These are phyloP conservation scores for Salix exigua DNA, from an alignment of 345 rosid species.

Conservation along the genomic window DNA sequence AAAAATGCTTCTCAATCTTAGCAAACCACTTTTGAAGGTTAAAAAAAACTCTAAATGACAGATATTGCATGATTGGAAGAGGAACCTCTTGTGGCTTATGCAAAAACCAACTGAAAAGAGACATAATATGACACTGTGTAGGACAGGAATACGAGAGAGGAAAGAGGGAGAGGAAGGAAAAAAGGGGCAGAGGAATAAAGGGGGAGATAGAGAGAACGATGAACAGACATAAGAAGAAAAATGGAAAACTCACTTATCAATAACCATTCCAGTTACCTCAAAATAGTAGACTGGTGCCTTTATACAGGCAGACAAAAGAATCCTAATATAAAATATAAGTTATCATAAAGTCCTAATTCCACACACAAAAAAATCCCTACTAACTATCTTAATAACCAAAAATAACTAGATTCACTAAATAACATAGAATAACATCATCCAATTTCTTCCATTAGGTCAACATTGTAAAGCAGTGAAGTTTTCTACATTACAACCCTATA, in stretches of 20 bases:
- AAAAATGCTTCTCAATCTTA: conserved; percentile 1
- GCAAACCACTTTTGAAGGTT: not conserved
- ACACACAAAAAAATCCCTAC: not conserved
- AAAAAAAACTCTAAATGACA: not conserved
- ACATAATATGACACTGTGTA: not conserved
- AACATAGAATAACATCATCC: not conserved
- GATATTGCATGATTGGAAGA: not conserved
- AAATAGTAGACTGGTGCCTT: not conserved
- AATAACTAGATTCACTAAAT: not conserved
- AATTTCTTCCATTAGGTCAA: not conserved
- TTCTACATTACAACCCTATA: not conserved
- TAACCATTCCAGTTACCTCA: not conserved
- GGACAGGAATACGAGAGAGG: not conserved
- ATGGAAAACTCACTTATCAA: not conserved
- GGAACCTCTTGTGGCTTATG: not conserved
- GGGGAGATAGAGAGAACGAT: not conserved
- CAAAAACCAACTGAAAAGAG: not conserved
- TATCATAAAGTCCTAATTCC: not conserved
- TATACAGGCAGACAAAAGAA: not conserved
- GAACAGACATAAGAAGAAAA: not conserved
- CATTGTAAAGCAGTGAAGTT: not conserved
- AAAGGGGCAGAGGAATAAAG: not conserved
- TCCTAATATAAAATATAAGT: not conserved
- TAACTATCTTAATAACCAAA: not conserved
- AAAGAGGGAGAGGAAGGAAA: not conserved